Conservation (phyloP, 169 alveolate species). For the Cryptosporidium viatorum region DNA sequence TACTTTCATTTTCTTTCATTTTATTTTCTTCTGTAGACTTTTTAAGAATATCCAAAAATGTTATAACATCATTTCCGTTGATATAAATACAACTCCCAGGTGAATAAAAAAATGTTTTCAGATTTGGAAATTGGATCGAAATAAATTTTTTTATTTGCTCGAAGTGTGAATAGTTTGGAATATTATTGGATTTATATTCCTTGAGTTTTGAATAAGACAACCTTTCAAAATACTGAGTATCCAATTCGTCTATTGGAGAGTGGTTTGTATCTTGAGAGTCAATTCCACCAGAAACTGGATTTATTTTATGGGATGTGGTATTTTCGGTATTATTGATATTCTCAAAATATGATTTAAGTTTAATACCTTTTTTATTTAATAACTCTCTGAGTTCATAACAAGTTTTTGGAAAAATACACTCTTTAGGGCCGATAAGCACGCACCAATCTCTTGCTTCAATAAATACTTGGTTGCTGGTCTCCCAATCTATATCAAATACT, state of each 20-base stretch:
- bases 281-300: not conserved
- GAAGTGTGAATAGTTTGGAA: slow-evolving; percentile 50
- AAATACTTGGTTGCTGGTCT: slow-evolving; percentile 33
- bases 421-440: slow-evolving; percentile 63
- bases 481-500: slow-evolving; percentile 18
- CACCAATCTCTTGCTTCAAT: slow-evolving; percentile 76
- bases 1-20: not conserved
- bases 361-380: slow-evolving; percentile 36
- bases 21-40: slow-evolving; percentile 10
- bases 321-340: not conserved
- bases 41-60: slow-evolving; percentile 56
- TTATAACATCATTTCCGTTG: slow-evolving; percentile 48
- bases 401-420: slow-evolving; percentile 59
- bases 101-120: slow-evolving; percentile 27
- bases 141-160: slow-evolving; percentile 43
- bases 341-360: slow-evolving; percentile 53
- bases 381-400: slow-evolving; percentile 63
- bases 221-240: slow-evolving; percentile 20
- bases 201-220: slow-evolving; percentile 25
- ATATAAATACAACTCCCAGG: slow-evolving; percentile 69
- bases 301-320: not conserved
- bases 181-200: slow-evolving; percentile 41
- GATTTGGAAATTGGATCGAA: slow-evolving; percentile 5
- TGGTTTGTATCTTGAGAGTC: slow-evolving; percentile 12
- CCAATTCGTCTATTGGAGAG: slow-evolving; percentile 64